phyloP scores from a whole-genome alignment of 2,329 filamentous ascomycete genomes.

The Colletotrichum neosansevieriae region DNA sequence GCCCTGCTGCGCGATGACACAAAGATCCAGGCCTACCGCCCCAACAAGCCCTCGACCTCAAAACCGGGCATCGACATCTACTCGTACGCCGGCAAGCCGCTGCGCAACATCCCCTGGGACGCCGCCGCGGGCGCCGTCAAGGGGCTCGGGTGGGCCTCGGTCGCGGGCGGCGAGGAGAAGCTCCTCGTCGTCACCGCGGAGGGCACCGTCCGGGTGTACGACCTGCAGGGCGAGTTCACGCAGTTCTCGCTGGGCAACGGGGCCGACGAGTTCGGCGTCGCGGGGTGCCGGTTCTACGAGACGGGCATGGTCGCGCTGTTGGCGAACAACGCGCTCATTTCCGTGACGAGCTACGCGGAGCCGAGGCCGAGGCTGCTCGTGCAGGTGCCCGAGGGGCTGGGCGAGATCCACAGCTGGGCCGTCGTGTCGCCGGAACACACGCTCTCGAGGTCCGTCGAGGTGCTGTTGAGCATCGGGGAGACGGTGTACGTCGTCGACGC shows the following conservation, averaged over 20 bases:
- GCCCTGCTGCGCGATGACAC: constrained; percentile 90
- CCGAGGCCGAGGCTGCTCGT: constrained; percentile 88
- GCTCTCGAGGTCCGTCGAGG: constrained; percentile 92
- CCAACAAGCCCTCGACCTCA: constrained; percentile 64
- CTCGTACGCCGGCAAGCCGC: constrained; percentile 89
- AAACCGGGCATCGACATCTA: constrained; percentile 95
- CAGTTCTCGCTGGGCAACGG: constrained; percentile 93
- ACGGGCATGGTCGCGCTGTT: constrained; percentile 93
- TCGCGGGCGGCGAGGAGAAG: constrained; percentile 74
- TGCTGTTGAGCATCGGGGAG: constrained; percentile 84
- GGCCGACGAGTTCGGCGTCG: constrained; percentile 87
- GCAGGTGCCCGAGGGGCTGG: constrained; percentile 79
- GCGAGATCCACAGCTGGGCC: constrained; percentile 87
- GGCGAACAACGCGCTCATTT: constrained; percentile 86
- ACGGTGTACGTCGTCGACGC: constrained; percentile 91
- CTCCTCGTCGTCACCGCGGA: constrained; percentile 90
- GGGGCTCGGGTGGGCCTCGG: constrained; percentile 92
- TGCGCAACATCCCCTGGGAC: constrained; percentile 91
- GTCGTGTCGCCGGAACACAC: constrained; percentile 90
- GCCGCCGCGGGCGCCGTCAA: constrained; percentile 82
- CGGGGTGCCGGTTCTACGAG: constrained; percentile 90
- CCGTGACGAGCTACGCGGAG: constrained; percentile 91
- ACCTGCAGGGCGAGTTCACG: constrained; percentile 93
- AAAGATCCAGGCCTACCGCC: constrained; percentile 84
- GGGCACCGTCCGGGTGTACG: constrained; percentile 90